Conservation (phyloP, 192 early-diverging fungal species). For the Gaertneriomyces semiglobifer region DNA sequence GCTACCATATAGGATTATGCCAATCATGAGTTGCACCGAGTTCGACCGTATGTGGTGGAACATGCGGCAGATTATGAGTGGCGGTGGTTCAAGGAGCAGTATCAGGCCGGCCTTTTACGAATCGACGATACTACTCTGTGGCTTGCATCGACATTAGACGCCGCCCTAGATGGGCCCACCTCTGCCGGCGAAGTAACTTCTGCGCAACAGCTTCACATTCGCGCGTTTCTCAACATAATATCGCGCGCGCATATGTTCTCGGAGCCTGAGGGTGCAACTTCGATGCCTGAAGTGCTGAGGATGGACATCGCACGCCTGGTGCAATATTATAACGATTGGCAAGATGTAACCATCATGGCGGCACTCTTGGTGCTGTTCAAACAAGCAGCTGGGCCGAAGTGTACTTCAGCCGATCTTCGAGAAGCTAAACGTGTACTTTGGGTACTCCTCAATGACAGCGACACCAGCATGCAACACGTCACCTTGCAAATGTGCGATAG, state of each 20-base stretch:
- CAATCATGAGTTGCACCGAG: constrained; percentile 63
- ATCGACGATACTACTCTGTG: constrained; percentile 30
- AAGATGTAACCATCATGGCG: constrained; percentile 52
- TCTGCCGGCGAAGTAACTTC: neutral
- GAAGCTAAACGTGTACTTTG: constrained; percentile 40
- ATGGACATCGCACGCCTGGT: constrained; percentile 47
- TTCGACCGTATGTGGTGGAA: constrained; percentile 66
- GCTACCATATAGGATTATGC: constrained; percentile 49
- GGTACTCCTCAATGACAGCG: constrained; percentile 53
- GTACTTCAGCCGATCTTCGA: constrained; percentile 6
- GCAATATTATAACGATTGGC: constrained; percentile 52
- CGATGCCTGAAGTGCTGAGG: constrained; percentile 45
- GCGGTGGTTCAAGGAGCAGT: constrained; percentile 58
- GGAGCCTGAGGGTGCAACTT: constrained; percentile 6
- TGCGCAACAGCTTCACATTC: constrained; percentile 27
- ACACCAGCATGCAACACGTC: constrained; percentile 49
- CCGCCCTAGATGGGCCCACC: neutral
- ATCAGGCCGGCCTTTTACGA: constrained; percentile 17
- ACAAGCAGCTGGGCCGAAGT: constrained; percentile 37
- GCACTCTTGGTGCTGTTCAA: constrained; percentile 43
- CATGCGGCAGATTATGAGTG: constrained; percentile 67
- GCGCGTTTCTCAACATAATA: constrained; percentile 33
- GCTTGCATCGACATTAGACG: constrained; percentile 10
- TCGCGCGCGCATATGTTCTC: constrained; percentile 24
- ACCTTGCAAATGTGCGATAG: constrained; percentile 40